Conservation (phyloP, 352 stramenopile species). For the Peronospora farinosa region DNA sequence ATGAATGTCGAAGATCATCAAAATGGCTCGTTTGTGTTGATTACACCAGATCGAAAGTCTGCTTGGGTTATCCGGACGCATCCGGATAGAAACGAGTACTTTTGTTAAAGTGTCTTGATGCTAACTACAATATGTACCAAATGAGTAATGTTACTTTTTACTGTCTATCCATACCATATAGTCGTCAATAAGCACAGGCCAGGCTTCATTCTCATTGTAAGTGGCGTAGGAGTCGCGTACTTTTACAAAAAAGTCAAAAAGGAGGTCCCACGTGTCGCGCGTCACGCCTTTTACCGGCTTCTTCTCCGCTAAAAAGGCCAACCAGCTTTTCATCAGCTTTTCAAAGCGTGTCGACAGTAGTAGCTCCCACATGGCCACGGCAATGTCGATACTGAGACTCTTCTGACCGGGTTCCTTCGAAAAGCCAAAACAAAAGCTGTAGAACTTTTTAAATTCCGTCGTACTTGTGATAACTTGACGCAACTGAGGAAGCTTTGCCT, state of each 20-base stretch:
- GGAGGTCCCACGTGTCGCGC: slow-evolving; percentile 81
- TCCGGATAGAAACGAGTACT: too few relatives aligned
- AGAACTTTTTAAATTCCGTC: slow-evolving; percentile 72
- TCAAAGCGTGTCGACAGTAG: slow-evolving; percentile 58
- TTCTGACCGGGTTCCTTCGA: slow-evolving; percentile 87
- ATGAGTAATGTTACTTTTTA: slow-evolving; percentile 37
- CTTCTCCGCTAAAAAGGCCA: slow-evolving; percentile 69
- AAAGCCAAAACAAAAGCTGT: slow-evolving; percentile 84
- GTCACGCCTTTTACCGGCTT: slow-evolving; percentile 78
- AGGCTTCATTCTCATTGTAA: slow-evolving; percentile 87
- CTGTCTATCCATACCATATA: slow-evolving; percentile 82
- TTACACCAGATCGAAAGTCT: neutral
- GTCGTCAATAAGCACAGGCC: slow-evolving; percentile 87
- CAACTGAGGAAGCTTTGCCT: slow-evolving; percentile 48
- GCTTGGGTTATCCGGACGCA: too few relatives aligned
- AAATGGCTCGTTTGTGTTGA: slow-evolving; percentile 6
- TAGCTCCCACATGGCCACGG: slow-evolving; percentile 83
- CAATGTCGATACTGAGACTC: slow-evolving; percentile 81
- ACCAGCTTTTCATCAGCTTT: slow-evolving; percentile 62
- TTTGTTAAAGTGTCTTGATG: neutral
- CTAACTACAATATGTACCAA: neutral
- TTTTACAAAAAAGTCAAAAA: slow-evolving; percentile 83
- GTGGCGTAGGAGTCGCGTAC: slow-evolving; percentile 69
- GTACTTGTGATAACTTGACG: slow-evolving; percentile 51
- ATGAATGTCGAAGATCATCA: slow-evolving; percentile 1